Conservation (phyloP, 73 alveolate species). For the Loxodes magnus region DNA sequence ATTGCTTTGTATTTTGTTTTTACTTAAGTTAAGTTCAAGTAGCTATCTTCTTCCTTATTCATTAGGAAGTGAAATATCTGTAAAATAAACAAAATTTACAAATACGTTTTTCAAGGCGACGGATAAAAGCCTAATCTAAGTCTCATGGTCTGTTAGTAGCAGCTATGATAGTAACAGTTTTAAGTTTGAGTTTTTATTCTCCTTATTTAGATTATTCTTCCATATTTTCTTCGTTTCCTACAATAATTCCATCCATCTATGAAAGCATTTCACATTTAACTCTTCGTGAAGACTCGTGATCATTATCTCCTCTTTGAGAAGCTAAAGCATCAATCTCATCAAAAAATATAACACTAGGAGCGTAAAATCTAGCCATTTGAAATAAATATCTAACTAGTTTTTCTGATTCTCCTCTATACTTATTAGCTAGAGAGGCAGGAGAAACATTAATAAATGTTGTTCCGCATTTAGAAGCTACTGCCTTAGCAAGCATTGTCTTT, state of each 20-base stretch:
- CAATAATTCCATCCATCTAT: slow-evolving; percentile 75
- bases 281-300: slow-evolving; percentile 55
- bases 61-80: slow-evolving; percentile 61
- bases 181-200: slow-evolving; percentile 39
- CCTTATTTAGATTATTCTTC: slow-evolving; percentile 46
- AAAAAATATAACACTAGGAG: slow-evolving; percentile 94
- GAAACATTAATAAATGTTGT: slow-evolving; percentile 88
- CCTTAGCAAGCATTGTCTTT: slow-evolving; percentile 85
- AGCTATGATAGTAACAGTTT: slow-evolving; percentile 74
- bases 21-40: slow-evolving; percentile 47
- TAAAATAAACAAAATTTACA: background rate
- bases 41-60: slow-evolving; percentile 55
- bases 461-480: slow-evolving; percentile 91
- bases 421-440: slow-evolving; percentile 68
- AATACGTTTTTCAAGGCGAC: slow-evolving; percentile 88
- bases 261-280: slow-evolving; percentile 69
- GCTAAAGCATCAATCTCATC: slow-evolving; percentile 94
- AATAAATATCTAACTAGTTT: slow-evolving; percentile 70
- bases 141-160: slow-evolving; percentile 99
- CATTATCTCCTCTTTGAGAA: slow-evolving; percentile 45
- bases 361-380: slow-evolving; percentile 88
- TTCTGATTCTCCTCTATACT: slow-evolving; percentile 85
- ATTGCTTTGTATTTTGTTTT: background rate
- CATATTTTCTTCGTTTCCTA: slow-evolving; percentile 42
- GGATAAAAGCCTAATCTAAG: slow-evolving; percentile 93